A percentile compares a stretch with the other conserved stretches of the same genome.
Conservation (phyloP, 2,329 filamentous ascomycete genomes). For the Trichophyton mentagrophytes region DNA sequence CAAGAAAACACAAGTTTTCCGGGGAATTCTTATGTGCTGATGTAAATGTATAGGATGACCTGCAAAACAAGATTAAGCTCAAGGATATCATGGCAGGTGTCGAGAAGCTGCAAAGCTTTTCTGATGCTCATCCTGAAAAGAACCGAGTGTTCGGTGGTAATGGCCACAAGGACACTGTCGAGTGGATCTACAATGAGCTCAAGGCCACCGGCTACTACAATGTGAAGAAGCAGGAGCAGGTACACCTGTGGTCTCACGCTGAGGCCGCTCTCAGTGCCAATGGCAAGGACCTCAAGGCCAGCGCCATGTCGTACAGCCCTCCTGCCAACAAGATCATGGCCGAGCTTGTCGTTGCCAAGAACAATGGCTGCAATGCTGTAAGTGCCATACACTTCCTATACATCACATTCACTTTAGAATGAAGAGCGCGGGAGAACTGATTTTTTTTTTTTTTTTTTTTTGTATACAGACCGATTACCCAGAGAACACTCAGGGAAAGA, state of each 20-base stretch:
- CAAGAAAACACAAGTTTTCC: neutral
- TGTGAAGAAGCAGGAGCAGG: slow-evolving; percentile 13
- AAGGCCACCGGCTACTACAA: slow-evolving; percentile 12
- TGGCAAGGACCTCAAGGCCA: slow-evolving; percentile 8
- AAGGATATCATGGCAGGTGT: slow-evolving; percentile 15
- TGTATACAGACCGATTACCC: slow-evolving; percentile 12
- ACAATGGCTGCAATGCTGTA: slow-evolving; percentile 48
- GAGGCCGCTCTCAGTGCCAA: slow-evolving; percentile 9
- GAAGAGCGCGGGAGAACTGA: slow-evolving; percentile 15
- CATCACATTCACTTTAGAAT: neutral
- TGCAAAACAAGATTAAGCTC: slow-evolving; percentile 14
- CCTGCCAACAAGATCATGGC: slow-evolving; percentile 9
- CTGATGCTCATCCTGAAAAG: slow-evolving; percentile 14
- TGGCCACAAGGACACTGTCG: slow-evolving; percentile 13
- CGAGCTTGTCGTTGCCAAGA: slow-evolving; percentile 44
- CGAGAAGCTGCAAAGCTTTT: slow-evolving; percentile 15
- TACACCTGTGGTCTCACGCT: slow-evolving; percentile 12
- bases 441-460: slow-evolving; percentile 22
- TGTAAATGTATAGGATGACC: slow-evolving; percentile 13
- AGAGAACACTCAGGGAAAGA: slow-evolving; percentile 36
- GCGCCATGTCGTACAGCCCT: slow-evolving; percentile 13
- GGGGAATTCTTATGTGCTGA: slow-evolving; percentile 1
- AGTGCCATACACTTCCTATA: slow-evolving; percentile 4
- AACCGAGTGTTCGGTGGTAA: slow-evolving; percentile 18
- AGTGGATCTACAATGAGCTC: slow-evolving; percentile 13